Conservation (phyloP, 73 alveolate species). For the Stentor coeruleus region DNA sequence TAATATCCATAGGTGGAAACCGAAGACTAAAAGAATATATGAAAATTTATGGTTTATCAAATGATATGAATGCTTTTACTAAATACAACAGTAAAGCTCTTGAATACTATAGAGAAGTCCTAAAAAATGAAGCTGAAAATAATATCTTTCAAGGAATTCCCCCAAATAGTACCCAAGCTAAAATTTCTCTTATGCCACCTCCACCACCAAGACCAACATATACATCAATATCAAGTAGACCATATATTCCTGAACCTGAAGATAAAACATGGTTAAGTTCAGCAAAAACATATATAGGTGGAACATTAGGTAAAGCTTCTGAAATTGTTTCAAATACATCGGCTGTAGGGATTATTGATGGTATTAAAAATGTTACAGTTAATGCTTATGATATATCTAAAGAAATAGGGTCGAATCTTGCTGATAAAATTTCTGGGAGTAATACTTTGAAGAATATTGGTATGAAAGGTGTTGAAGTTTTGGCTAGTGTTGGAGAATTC, state of each 20-base stretch:
- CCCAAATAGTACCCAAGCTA: conserved; percentile 14
- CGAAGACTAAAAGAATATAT: background rate
- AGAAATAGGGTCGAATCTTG: conserved; percentile 17
- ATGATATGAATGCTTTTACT: background rate
- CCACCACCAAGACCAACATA: background rate
- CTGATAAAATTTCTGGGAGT: background rate
- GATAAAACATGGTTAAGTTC: conserved; percentile 7
- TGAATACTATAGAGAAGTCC: background rate
- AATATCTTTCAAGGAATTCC: background rate
- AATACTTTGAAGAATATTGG: conserved; percentile 1
- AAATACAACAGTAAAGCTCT: background rate
- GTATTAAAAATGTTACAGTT: background rate
- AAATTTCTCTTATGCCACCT: background rate
- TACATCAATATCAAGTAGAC: background rate
- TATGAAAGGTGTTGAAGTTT: background rate
- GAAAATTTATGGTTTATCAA: background rate
- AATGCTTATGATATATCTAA: background rate
- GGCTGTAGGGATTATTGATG: background rate
- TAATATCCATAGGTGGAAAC: background rate
- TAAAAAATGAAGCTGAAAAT: background rate
- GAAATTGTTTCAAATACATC: background rate
- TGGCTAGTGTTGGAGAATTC: conserved; percentile 11
- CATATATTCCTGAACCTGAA: background rate
- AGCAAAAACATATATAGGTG: background rate
- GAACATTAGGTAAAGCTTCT: too few species aligned